Base-by-base conservation (phyloP, 768 basidiomycete species). In the Mycena rebaudengoi region DNA sequence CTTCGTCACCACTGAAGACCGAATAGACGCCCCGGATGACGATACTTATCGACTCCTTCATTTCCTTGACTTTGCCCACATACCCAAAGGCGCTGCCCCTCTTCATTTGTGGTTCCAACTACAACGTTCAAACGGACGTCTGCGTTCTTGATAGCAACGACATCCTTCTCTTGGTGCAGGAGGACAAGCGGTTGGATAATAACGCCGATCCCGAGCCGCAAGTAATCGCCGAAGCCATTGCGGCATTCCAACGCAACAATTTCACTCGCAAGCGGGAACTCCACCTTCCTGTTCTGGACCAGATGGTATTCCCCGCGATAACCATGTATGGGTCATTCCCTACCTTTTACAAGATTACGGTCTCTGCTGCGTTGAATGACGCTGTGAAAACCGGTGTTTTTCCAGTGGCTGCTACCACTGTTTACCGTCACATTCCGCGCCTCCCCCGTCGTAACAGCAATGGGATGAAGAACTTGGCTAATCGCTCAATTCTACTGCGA, bases 401-500 rank as follows among this genome's bases (percentile, higher is more conserved):
- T 65, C 73, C 67, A 44, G 41, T 33, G 12, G 32, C 32, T 28
- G 62, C 51, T 20, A 75, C 71, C 16, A 44, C 65, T 37, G 73
- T 77, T 18, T 25, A 61, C 21, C 50, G 51, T 8, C 71, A 71
- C 55, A 16, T 70, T 39, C 75, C 75, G 0, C 39, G 60, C 26
- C 52, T 74, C 20, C 69, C 70, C n/a, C 40, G 65, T 33, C 69
- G 73, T 18, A 48, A 30, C 21, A 69, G 62, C 46, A 70, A 76
- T 48, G 75, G 75, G 14, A 76, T 77, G 75, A 74, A 71, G 46
- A 76, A 75, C 29, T 51, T 76, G 37, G 73, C 76, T 35, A 75
- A 70, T 46, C 66, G 78, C 57, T 39, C 45, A 4, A 35, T 51
- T 21, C 72, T 76, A 26, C 46, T 76, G 51, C 58, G 18, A 1